A percentile compares a stretch with the other conserved stretches of the same genome.
Conservation (phyloP, 768 basidiomycete genomes). For the Auricularia sp. region DNA sequence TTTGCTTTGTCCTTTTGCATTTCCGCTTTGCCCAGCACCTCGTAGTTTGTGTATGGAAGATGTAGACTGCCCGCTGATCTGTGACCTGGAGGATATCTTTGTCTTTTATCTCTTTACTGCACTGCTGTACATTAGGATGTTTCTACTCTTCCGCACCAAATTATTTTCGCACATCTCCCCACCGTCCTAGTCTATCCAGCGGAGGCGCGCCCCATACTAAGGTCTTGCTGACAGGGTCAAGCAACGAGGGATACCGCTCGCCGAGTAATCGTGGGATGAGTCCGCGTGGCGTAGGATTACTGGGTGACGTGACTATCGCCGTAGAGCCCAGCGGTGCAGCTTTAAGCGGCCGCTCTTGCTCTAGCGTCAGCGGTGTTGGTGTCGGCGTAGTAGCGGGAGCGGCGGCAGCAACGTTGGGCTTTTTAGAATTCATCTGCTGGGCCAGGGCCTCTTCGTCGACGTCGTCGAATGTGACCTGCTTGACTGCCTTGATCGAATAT, state of each 20-base stretch:
- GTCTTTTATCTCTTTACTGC: not conserved
- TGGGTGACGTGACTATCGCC: not conserved
- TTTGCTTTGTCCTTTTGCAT: not conserved
- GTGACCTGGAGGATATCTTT: not conserved
- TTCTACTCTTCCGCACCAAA: not conserved
- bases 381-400: not conserved
- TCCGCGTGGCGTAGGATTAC: conserved; percentile 25
- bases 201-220: conserved; percentile 66
- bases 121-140: not conserved
- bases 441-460: conserved; percentile 67
- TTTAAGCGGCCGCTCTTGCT: not conserved
- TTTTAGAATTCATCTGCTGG: conserved; percentile 7
- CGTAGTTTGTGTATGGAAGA: too few species aligned
- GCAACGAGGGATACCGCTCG: conserved; percentile 34
- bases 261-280: conserved; percentile 36
- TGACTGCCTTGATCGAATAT: conserved; percentile 90
- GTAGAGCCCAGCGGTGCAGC: not conserved
- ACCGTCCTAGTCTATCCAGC: conserved; percentile 48
- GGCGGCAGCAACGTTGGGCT: not conserved
- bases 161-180: conserved; percentile 19
- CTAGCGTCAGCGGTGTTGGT: not conserved
- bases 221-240: conserved; percentile 54
- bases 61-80: not conserved
- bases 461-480: conserved; percentile 86
- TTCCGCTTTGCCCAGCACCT: not conserved